These are phyloP conservation scores for Huiozyma naganishii DNA, from an alignment of 805 yeast species.

Conservation along the genomic window DNA sequence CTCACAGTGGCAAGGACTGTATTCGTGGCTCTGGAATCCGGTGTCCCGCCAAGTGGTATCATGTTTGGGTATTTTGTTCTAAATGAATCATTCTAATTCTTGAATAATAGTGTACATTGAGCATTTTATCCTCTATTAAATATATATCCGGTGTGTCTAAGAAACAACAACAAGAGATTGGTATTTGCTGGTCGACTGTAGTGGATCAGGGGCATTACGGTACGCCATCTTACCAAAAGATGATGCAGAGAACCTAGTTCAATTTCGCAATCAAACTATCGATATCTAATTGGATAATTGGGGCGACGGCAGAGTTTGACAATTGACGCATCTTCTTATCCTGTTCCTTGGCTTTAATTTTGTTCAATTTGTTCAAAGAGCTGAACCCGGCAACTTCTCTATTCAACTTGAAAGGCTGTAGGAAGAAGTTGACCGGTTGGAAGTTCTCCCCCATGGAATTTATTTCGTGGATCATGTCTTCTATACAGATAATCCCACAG, in stretches of 20 bases:
- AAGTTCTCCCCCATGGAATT: slow-evolving; percentile 53
- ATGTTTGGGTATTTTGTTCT: too few relatives aligned
- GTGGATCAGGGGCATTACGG: too few relatives aligned
- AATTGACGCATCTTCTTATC: slow-evolving; percentile 34
- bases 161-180: too few relatives aligned
- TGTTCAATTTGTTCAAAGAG: slow-evolving; percentile 58
- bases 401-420: slow-evolving; percentile 59
- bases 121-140: too few relatives aligned
- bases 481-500: slow-evolving; percentile 64
- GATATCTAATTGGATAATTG: slow-evolving; percentile 61
- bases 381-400: slow-evolving; percentile 68
- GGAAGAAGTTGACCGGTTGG: slow-evolving; percentile 47
- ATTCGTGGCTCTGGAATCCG: too few relatives aligned
- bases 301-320: slow-evolving; percentile 54
- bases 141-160: too few relatives aligned
- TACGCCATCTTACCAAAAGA: too few relatives aligned
- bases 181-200: too few relatives aligned
- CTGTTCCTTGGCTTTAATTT: slow-evolving; percentile 44
- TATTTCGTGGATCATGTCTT: slow-evolving; percentile 69
- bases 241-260: slow-evolving; percentile 29
- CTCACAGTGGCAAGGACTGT: too few relatives aligned
- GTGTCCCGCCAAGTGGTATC: too few relatives aligned
- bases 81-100: too few relatives aligned
- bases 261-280: slow-evolving; percentile 58
- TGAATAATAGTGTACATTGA: too few relatives aligned